These are phyloP conservation scores for Microbotryomycetes sp. DNA, from an alignment of 1,284 basidiomycete genomes.

Conservation along the genomic window DNA sequence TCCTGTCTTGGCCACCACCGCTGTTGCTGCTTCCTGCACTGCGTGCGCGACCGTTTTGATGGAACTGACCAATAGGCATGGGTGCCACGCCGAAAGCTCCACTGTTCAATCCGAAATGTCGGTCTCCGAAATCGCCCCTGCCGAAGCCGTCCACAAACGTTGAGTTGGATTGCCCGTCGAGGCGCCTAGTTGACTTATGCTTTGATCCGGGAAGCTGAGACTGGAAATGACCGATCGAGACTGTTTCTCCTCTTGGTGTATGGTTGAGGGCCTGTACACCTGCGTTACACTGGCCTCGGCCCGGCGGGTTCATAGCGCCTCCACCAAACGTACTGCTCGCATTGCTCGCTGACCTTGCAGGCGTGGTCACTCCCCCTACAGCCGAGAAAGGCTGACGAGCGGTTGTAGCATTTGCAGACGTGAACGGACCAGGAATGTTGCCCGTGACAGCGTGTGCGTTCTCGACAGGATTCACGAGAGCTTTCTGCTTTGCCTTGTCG, in stretches of 20 bases:
- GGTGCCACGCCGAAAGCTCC: neutral
- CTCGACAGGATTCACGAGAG: slow-evolving; percentile 49
- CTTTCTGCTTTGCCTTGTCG: slow-evolving; percentile 68
- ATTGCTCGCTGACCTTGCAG: neutral
- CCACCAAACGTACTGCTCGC: neutral
- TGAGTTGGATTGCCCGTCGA: too few species aligned
- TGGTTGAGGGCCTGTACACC: too few species aligned
- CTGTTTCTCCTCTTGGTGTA: too few species aligned
- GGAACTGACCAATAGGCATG: neutral
- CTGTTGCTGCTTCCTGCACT: neutral
- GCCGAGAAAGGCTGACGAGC: neutral
- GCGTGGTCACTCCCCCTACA: neutral
- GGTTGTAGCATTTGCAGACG: neutral
- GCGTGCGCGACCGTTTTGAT: neutral
- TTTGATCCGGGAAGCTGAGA: too few species aligned
- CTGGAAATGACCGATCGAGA: too few species aligned
- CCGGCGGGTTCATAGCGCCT: neutral
- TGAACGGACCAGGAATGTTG: neutral
- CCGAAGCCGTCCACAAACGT: too few species aligned
- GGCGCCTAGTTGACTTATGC: too few species aligned
- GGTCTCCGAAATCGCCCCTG: too few species aligned
- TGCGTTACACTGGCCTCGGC: too few species aligned
- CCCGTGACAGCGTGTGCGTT: neutral
- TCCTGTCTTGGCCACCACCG: neutral
- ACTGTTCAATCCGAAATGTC: neutral